These are phyloP conservation scores for Boletales sp. DNA, from an alignment of 768 basidiomycete species.

Conservation along the genomic window DNA sequence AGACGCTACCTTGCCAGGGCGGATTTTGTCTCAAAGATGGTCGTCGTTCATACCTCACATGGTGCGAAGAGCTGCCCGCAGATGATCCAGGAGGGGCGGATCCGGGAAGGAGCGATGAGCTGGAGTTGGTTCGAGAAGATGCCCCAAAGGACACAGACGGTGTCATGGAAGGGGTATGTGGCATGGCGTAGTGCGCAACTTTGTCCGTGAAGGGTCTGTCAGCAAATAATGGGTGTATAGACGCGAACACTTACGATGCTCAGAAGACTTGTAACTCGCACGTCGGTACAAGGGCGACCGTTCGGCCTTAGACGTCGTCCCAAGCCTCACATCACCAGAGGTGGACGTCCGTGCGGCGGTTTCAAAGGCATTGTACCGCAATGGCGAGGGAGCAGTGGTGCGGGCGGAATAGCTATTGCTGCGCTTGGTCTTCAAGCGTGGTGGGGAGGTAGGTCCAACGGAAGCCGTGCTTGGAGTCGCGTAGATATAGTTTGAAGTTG, in stretches of 20 bases:
- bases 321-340: slow-evolving; percentile 31
- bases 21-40: slow-evolving; percentile 47
- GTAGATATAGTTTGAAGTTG: slow-evolving; percentile 41
- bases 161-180: slow-evolving; percentile 27
- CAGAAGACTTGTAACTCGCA: slow-evolving; percentile 42
- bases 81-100: slow-evolving; percentile 37
- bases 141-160: slow-evolving; percentile 32
- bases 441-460: slow-evolving; percentile 35
- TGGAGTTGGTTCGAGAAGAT: slow-evolving; percentile 52
- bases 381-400: slow-evolving; percentile 37
- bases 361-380: slow-evolving; percentile 38
- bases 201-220: neutral
- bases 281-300: slow-evolving; percentile 39
- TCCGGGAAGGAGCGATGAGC: slow-evolving; percentile 44
- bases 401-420: slow-evolving; percentile 39
- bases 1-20: slow-evolving; percentile 42
- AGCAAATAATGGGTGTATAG: neutral
- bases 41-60: slow-evolving; percentile 37
- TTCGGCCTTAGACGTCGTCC: slow-evolving; percentile 28
- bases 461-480: slow-evolving; percentile 27
- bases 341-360: slow-evolving; percentile 18
- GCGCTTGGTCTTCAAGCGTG: slow-evolving; percentile 34
- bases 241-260: slow-evolving; percentile 39
- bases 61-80: slow-evolving; percentile 38
- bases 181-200: slow-evolving; percentile 32